Evolutionary conservation across 164 flowering plant genomes (phyloP), one percentile per base, ranked within the genome.

Genomic region (Stephania cephalantha): DNA sequence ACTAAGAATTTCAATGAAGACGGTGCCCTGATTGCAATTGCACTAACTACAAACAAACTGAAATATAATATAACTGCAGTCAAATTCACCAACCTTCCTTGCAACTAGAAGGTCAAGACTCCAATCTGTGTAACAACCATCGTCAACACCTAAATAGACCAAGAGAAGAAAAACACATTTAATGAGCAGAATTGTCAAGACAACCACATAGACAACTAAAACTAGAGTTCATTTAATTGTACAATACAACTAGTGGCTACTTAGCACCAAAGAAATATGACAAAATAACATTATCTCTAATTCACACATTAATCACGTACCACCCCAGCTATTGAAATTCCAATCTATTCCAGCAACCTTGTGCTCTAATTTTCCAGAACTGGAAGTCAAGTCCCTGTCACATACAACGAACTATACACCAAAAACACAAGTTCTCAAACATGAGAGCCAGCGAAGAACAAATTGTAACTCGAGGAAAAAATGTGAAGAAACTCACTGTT

Each of bases 281-380:
- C 15, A 58, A 58, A 6, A 58, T 18, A 58, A 58, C 42, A 35
- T 35, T 35, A 35, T 35, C 4, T 35, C 4, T 2, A 58, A 58
- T 58, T 10, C 6, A n/a, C 64, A 58, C 18, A 58, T 58, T 15
- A 15, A 58, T 58, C 17, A 13, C 82, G 78, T 87, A 95, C 99
- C 99, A 67, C 98, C 99, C 93, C 95, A 95, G 73, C 94, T 81
- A 70, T 93, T 95, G 78, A 95, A 95, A 70, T 77, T 87, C 99
- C 99, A 95, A 83, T 93, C 97, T 74, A 93, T 88, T 71, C 99
- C 99, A 5, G 97, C 99, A 80, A 91, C 80, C 77, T 75, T 83
- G 25, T 69, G 81, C 74, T 53, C 84, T 17, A 20, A 7, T 1
- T 65, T 17, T 30, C 75, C 82, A 22, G 83, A 70, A 77, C 74